Evolutionary conservation across 495 filamentous ascomycete genomes (phyloP), one percentile per base, ranked within the genome.

Genomic region (Penicillium roqueforti): DNA sequence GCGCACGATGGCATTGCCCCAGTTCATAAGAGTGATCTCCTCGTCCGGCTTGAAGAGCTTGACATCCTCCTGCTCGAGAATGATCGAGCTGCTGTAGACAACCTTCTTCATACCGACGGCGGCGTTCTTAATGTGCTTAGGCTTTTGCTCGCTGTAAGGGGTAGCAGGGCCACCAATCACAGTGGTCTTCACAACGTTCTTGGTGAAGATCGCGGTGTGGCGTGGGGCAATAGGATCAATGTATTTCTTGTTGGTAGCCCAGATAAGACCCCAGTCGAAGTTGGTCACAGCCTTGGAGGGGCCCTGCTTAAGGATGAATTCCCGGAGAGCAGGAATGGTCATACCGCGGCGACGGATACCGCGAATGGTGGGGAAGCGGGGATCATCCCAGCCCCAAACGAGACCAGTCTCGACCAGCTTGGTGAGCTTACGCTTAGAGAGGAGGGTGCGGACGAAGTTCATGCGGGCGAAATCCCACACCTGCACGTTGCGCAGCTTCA

Each of bases 381-480:
- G 92, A 61, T 96, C 91, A 57, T 95, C 89, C 91, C 92, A 96
- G 56, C 91, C 91, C 83, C 86, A 89, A 56, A 97, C 93, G 47
- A 80, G 76, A 37, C 91, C 91, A 47, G 81, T 73, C 43, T 97
- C 87, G 37, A 98, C 93, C 36, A 97, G 80, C 77, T 92, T 95
- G 26, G 92, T 90, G 20, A 98, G 81, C 76, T 98, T 97, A 39
- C 93, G 86, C 79, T 97, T 98, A 18, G 88, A 93, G 2, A 96
- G 80, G 53, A 96, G 79, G 1, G 91, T 96, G 23, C 85, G 82
- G 66, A 96, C 83, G 65, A 97, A 97, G 80, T 96, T 97, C 81
- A 97, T 89, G 61, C 93, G 86, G 36, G 92, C 83, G 73, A 97
- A 98, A 70, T 97, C 92, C 93, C 93, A 97, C 72, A 97, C 88